Base-by-base conservation (phyloP, 2,329 filamentous ascomycete genomes). In the Ascochyta viciae-villosae region DNA sequence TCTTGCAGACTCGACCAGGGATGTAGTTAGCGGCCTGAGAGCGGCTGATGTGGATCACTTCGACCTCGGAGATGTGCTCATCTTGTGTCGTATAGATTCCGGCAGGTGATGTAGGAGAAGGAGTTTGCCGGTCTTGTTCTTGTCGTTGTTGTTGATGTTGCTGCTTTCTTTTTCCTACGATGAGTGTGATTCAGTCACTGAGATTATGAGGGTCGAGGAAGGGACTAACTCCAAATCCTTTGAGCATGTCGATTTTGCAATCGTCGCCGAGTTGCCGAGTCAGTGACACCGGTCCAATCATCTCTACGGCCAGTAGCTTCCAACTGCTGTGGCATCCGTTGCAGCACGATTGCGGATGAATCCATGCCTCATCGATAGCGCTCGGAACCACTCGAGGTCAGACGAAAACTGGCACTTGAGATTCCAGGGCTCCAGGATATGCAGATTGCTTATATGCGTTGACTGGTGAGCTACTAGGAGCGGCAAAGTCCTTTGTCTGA, bases 241-340 rank as follows among this genome's bases (percentile, higher is more conserved):
- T 39, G 35, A 1, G 45, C 45, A 48, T 39, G 35, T 9, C 24
- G 35, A 38, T 48, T 48, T 19, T 48, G 45, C 35, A 48, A 16
- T 24, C 34, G 29, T 26, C 45, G 26, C 8, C 45, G 24, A 31
- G 45, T 40, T 9, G 35, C 26, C 23, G 45, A 15, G 16, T 48
- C 26, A 24, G 35, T 48, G 13, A 40, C 26, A 3, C 44, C 26
- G 4, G 35, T 48, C 45, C 26, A 48, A n/a, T 40, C 35, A 7
- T 40, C 45, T 40, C 26, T 27, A 33, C 35, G 45, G 16, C 35
- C 13, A n/a, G 45, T 31, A 8, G 35, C 34, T 38, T 48, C 45
- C 10, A 40, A 10, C 34, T 48, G 45, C 26, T 40, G 45, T 4
- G 35, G 26, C 45, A 48, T 48, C 4, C 35, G 35, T 29, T 40